These are phyloP conservation scores for Scytalidium lignicola DNA, from an alignment of 2,329 filamentous ascomycete species.

Conservation along the genomic window DNA sequence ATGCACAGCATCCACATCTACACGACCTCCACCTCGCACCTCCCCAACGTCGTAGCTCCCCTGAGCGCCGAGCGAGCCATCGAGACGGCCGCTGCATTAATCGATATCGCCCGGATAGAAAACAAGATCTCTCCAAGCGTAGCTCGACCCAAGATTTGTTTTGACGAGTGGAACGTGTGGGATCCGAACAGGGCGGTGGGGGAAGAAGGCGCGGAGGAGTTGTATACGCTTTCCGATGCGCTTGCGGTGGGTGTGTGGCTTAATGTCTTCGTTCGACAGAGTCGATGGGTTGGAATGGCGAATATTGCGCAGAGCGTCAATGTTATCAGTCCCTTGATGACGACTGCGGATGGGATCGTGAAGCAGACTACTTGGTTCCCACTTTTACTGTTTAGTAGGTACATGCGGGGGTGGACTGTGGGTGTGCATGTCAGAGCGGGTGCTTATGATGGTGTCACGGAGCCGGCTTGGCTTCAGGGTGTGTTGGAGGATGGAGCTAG, in stretches of 20 bases:
- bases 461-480: slow-evolving; percentile 59
- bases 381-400: slow-evolving; percentile 54
- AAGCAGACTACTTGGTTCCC: slow-evolving; percentile 65
- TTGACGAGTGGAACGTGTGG: slow-evolving; percentile 70
- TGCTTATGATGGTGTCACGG: slow-evolving; percentile 62
- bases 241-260: slow-evolving; percentile 58
- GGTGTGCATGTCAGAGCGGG: slow-evolving; percentile 58
- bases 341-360: slow-evolving; percentile 47
- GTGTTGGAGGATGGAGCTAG: slow-evolving; percentile 60
- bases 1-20: slow-evolving; percentile 67
- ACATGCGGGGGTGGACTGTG: slow-evolving; percentile 69
- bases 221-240: slow-evolving; percentile 59
- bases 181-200: slow-evolving; percentile 57
- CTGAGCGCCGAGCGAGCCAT: slow-evolving; percentile 60
- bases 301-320: slow-evolving; percentile 64
- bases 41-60: slow-evolving; percentile 50
- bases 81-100: slow-evolving; percentile 53
- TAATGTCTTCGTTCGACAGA: slow-evolving; percentile 60
- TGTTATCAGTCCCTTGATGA: slow-evolving; percentile 64
- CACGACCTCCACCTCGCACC: slow-evolving; percentile 40
- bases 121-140: slow-evolving; percentile 33
- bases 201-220: slow-evolving; percentile 57
- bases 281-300: slow-evolving; percentile 58
- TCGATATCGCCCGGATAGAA: slow-evolving; percentile 59
- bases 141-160: slow-evolving; percentile 52